Conservation (phyloP, 1,284 basidiomycete species). For the Somion occarium region DNA sequence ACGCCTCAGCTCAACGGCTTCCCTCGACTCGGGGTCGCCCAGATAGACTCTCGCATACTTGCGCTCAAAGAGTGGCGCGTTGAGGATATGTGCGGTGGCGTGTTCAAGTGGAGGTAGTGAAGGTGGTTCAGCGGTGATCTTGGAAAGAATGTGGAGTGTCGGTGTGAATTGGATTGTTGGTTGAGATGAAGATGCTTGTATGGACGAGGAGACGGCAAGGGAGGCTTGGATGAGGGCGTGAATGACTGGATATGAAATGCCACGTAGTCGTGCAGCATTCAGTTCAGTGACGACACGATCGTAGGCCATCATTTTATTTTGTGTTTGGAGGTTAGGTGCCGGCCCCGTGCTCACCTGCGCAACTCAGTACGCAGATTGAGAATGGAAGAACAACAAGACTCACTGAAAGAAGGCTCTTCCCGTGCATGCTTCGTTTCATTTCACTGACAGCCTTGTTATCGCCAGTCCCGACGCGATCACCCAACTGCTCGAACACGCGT, state of each 20-base stretch:
- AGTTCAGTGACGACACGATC: constrained; percentile 74
- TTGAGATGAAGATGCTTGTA: constrained; percentile 17
- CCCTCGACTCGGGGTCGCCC: constrained; percentile 62
- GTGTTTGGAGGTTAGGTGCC: constrained; percentile 69
- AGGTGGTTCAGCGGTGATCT: constrained; percentile 67
- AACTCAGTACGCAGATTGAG: neutral
- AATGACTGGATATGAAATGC: constrained; percentile 70
- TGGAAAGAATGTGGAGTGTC: constrained; percentile 66
- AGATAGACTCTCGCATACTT: constrained; percentile 72
- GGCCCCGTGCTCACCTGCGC: constrained; percentile 46
- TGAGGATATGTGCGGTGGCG: constrained; percentile 72
- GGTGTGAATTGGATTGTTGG: constrained; percentile 59
- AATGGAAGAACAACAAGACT: constrained; percentile 20
- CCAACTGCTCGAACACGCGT: constrained; percentile 87
- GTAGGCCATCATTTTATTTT: constrained; percentile 95
- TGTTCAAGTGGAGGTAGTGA: constrained; percentile 68
- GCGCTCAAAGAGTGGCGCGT: constrained; percentile 67
- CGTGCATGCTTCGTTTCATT: constrained; percentile 56
- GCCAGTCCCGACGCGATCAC: constrained; percentile 47
- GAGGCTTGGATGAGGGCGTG: constrained; percentile 67
- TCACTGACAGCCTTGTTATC: constrained; percentile 52
- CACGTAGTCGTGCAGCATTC: constrained; percentile 68
- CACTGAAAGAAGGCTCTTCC: constrained; percentile 51
- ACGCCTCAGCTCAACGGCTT: constrained; percentile 54
- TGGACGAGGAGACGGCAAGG: constrained; percentile 35